A percentile compares a stretch with the other conserved stretches of the same genome.
phyloP scores from a whole-genome alignment of 805 yeast genomes.

The Cyberlindnera samutprakarnensis region DNA sequence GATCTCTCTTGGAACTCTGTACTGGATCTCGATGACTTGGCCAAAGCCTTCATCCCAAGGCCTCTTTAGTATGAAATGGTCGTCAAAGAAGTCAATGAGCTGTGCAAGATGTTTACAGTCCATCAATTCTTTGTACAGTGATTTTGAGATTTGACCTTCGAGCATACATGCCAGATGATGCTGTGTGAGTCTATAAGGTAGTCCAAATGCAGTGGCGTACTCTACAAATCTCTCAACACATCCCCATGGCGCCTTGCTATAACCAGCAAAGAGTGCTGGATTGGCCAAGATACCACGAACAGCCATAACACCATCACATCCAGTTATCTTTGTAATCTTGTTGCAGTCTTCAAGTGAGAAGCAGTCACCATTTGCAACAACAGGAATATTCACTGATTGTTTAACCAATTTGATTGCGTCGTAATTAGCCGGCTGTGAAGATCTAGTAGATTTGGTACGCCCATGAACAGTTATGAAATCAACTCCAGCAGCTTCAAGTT shows the following conservation, averaged over 20 bases:
- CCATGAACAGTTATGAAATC: slow-evolving; percentile 96
- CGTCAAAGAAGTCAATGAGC: slow-evolving; percentile 79
- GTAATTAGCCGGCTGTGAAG: slow-evolving; percentile 74
- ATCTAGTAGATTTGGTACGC: slow-evolving; percentile 75
- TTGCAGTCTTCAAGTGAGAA: slow-evolving; percentile 58
- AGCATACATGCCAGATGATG: slow-evolving; percentile 90
- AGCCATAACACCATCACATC: slow-evolving; percentile 92
- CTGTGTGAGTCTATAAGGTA: slow-evolving; percentile 77
- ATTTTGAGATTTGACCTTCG: slow-evolving; percentile 41
- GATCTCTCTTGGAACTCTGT: slow-evolving; percentile 23
- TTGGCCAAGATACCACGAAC: slow-evolving; percentile 82
- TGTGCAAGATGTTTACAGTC: slow-evolving; percentile 48
- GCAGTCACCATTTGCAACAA: slow-evolving; percentile 98
- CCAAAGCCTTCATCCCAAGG: slow-evolving; percentile 69
- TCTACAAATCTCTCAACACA: slow-evolving; percentile 83
- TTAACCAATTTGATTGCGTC: slow-evolving; percentile 68
- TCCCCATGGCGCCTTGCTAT: slow-evolving; percentile 75
- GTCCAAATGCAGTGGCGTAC: slow-evolving; percentile 68
- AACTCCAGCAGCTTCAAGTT: slow-evolving; percentile 80
- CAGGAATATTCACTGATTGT: slow-evolving; percentile 54
- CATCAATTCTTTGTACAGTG: slow-evolving; percentile 56
- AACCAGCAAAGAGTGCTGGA: slow-evolving; percentile 84
- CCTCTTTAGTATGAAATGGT: slow-evolving; percentile 56
- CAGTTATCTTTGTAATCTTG: slow-evolving; percentile 55
- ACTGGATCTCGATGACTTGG: slow-evolving; percentile 36